Percentiles rank a stretch among this genome's conserved stretches.
Evolutionary conservation across 2,329 filamentous ascomycete genomes (phyloP).

Genomic region (Trichophyton schoenleinii): DNA sequence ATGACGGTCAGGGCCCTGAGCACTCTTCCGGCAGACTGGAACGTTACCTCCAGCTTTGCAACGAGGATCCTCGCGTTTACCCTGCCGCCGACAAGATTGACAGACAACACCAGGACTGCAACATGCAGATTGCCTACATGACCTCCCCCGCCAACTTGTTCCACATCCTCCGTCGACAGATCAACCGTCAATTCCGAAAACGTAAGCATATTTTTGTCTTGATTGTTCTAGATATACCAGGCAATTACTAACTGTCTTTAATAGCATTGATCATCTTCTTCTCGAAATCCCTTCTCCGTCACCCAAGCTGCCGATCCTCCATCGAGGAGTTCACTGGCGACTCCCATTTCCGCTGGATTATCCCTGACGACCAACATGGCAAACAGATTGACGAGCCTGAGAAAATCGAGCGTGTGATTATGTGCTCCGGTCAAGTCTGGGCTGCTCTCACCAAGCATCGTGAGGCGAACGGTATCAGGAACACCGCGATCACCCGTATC

Average conservation of each 20-base stretch:
- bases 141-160: constrained; percentile 94
- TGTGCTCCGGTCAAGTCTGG: constrained; percentile 93
- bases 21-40: constrained; percentile 96
- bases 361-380: constrained; percentile 75
- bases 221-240: neutral
- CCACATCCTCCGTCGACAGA: constrained; percentile 90
- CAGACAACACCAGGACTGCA: constrained; percentile 97
- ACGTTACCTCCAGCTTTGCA: constrained; percentile 91
- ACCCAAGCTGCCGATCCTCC: constrained; percentile 77
- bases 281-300: constrained; percentile 89
- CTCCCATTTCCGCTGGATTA: constrained; percentile 93
- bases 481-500: constrained; percentile 86
- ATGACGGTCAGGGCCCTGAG: constrained; percentile 95
- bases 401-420: constrained; percentile 83
- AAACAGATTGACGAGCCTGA: constrained; percentile 64
- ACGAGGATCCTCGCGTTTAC: constrained; percentile 92
- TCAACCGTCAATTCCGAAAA: constrained; percentile 99
- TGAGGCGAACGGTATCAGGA: constrained; percentile 69
- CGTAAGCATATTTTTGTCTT: constrained; percentile 47
- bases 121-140: constrained; percentile 97
- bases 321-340: constrained; percentile 86
- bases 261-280: constrained; percentile 92
- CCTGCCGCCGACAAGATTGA: constrained; percentile 78
- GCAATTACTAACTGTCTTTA: constrained; percentile 12
- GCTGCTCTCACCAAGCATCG: constrained; percentile 83